Percentiles rank a stretch among this genome's conserved stretches.
phyloP scores from a whole-genome alignment of 1,284 basidiomycete species.

The Ganoderma sinense region DNA sequence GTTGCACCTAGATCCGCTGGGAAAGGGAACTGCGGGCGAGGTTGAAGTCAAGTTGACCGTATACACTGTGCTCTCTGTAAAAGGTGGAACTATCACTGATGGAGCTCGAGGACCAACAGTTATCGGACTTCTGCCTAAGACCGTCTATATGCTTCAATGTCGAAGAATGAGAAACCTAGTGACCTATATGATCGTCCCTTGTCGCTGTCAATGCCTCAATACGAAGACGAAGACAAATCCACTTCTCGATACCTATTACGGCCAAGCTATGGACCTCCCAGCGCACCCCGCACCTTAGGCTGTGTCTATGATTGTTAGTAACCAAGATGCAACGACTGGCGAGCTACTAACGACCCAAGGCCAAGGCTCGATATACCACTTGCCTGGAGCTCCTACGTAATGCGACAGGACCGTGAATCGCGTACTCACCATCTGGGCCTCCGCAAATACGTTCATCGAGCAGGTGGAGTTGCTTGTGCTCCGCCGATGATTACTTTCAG shows the following conservation, averaged over 20 bases:
- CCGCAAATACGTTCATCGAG: neutral
- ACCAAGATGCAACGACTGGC: no score
- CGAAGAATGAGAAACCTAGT: neutral
- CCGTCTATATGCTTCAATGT: neutral
- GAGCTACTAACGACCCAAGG: neutral
- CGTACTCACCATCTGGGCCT: neutral
- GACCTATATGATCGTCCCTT: neutral
- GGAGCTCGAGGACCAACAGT: no score
- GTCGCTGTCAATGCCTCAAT: neutral
- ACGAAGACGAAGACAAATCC: neutral
- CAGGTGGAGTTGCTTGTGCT: neutral
- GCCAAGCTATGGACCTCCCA: neutral
- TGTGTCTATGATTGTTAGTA: no score
- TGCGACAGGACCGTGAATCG: neutral
- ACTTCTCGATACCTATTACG: no score
- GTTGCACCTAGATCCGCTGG: no score
- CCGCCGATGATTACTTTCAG: no score
- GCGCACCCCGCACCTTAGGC: no score
- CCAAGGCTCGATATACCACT: neutral
- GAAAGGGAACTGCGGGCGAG: no score
- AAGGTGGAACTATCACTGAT: no score
- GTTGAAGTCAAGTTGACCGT: no score
- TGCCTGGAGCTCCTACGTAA: neutral
- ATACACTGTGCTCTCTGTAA: no score
- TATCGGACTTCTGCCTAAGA: no score